These are phyloP conservation scores for Backusella macrospora DNA, from an alignment of 192 early-diverging fungal species.

Conservation along the genomic window DNA sequence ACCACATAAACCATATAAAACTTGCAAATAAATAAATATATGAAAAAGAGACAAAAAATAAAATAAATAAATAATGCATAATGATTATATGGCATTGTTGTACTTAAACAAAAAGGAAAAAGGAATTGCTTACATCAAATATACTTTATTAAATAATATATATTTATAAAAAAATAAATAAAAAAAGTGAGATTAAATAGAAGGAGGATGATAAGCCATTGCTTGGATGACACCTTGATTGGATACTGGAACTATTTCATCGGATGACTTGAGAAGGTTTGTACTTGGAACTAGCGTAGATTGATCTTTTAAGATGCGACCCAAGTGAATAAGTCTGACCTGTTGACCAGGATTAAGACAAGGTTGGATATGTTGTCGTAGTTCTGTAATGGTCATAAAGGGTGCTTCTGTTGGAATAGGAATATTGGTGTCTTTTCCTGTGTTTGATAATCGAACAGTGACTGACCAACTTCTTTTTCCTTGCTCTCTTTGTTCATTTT, in stretches of 20 bases:
- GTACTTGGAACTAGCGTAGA: background rate
- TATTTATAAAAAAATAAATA: background rate
- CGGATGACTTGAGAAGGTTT: background rate
- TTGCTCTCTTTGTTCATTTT: background rate
- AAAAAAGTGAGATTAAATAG: conserved; percentile 10
- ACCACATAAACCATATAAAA: background rate
- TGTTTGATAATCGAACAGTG: conserved; percentile 17
- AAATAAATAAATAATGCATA: too few species aligned
- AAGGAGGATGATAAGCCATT: background rate
- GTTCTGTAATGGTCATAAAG: background rate
- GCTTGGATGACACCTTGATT: conserved; percentile 21
- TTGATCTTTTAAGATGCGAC: conserved; percentile 5
- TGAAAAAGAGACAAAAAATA: background rate
- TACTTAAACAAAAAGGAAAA: too few species aligned
- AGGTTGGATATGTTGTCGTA: background rate
- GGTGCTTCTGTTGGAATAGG: background rate
- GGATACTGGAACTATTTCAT: background rate
- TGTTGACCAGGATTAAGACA: background rate
- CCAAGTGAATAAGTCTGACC: conserved; percentile 15
- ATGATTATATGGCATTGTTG: too few species aligned
- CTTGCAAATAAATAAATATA: background rate
- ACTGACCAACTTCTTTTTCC: background rate
- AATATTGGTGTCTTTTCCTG: background rate
- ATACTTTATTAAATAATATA: too few species aligned
- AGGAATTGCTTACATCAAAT: too few species aligned